Percentiles rank a stretch among this genome's conserved stretches.
Evolutionary conservation across 371 early-diverging fungal species (phyloP).

Genomic region (Circinella umbellata): DNA sequence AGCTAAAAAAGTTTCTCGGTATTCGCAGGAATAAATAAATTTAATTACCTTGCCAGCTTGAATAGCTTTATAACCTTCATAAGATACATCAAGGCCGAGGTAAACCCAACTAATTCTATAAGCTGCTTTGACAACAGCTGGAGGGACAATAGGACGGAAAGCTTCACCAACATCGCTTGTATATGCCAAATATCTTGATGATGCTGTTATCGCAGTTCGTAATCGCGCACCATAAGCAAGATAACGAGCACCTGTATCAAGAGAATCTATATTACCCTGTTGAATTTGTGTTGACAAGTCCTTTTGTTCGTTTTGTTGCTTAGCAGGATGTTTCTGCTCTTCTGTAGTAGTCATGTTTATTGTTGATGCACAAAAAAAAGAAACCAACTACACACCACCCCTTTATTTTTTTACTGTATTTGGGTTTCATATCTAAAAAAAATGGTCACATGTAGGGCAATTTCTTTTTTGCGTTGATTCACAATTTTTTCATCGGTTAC

Average conservation of each 20-base stretch:
- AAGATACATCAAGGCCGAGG: conserved; percentile 67
- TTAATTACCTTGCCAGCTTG: conserved; percentile 52
- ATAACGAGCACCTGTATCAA: conserved; percentile 67
- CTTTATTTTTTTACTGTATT: too few species aligned
- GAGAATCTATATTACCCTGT: conserved; percentile 56
- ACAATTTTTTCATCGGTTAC: too few species aligned
- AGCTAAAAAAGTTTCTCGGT: background rate
- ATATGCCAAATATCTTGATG: conserved; percentile 30
- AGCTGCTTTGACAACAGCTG: conserved; percentile 61
- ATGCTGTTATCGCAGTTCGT: conserved; percentile 59
- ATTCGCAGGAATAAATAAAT: background rate
- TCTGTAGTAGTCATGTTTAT: background rate
- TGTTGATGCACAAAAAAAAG: background rate
- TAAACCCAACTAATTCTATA: conserved; percentile 73
- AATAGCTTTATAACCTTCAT: conserved; percentile 72
- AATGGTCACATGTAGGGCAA: too few species aligned
- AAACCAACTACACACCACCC: background rate
- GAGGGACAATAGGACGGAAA: conserved; percentile 74
- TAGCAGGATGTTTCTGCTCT: too few species aligned
- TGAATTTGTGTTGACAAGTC: conserved; percentile 12
- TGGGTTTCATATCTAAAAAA: too few species aligned
- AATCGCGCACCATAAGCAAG: conserved; percentile 72
- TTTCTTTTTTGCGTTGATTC: too few species aligned
- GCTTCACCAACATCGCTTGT: conserved; percentile 75
- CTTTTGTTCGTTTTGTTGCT: background rate